A percentile compares a stretch with the other conserved stretches of the same genome.
Evolutionary conservation across 2,329 filamentous ascomycete genomes (phyloP).

Genomic region (Fusarium globosum): DNA sequence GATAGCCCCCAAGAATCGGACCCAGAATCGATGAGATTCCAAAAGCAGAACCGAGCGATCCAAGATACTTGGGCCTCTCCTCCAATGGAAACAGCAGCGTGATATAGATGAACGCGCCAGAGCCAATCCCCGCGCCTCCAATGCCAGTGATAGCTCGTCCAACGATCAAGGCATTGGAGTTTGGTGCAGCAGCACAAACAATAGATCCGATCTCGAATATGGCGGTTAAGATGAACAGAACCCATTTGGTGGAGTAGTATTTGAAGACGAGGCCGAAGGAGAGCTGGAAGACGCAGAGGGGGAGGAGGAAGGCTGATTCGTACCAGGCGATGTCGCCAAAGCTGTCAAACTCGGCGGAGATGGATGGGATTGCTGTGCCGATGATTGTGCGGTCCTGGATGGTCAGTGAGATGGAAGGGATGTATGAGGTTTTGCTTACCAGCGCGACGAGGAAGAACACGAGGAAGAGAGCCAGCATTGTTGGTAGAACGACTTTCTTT

Average conservation of each 20-base stretch:
- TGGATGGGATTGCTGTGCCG: constrained; percentile 24
- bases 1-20: constrained; percentile 20
- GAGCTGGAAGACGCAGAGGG: constrained; percentile 28
- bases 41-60: not conserved
- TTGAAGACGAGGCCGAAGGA: constrained; percentile 26
- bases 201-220: constrained; percentile 24
- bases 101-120: constrained; percentile 15
- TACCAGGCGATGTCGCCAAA: constrained; percentile 31
- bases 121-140: constrained; percentile 25
- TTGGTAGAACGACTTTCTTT: constrained; percentile 18
- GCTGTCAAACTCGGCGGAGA: constrained; percentile 26
- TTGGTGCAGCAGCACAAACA: constrained; percentile 15
- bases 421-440: rapidly evolving
- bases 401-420: rapidly evolving
- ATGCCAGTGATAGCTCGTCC: constrained; percentile 22
- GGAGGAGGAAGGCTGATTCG: constrained; percentile 25
- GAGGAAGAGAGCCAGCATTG: constrained; percentile 18
- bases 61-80: constrained; percentile 21
- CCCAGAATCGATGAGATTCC: constrained; percentile 16
- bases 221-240: not conserved
- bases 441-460: constrained; percentile 25
- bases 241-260: constrained; percentile 28
- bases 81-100: constrained; percentile 11
- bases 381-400: constrained; percentile 23
- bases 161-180: constrained; percentile 15